Conservation (phyloP, 2,329 filamentous ascomycete species). For the Fusarium xylarioides region DNA sequence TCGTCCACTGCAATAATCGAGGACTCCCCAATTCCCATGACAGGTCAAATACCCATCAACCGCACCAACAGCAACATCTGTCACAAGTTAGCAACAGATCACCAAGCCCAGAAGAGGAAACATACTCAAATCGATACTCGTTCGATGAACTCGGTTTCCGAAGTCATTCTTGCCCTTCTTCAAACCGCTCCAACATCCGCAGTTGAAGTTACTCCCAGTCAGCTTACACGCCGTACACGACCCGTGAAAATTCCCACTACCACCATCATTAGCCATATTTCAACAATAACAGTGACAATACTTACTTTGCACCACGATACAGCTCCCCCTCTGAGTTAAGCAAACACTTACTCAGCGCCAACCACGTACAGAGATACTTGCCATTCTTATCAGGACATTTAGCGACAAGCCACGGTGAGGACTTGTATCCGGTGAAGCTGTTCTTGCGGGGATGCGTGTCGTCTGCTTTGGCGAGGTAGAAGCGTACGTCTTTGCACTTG, state of each 20-base stretch:
- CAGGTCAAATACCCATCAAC: slow-evolving; percentile 27
- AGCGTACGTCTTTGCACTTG: slow-evolving; percentile 25
- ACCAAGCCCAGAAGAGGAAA: accelerated
- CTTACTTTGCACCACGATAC: background rate
- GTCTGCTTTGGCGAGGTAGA: slow-evolving; percentile 17
- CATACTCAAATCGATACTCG: slow-evolving; percentile 20
- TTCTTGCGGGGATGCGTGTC: slow-evolving; percentile 10
- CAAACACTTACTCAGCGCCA: slow-evolving; percentile 30
- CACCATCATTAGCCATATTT: background rate
- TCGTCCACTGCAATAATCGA: slow-evolving; percentile 12
- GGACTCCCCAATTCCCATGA: slow-evolving; percentile 2
- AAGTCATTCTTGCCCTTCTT: background rate
- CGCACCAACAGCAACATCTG: slow-evolving; percentile 23
- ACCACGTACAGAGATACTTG: slow-evolving; percentile 19
- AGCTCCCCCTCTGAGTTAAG: slow-evolving; percentile 23
- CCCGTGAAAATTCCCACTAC: slow-evolving; percentile 18
- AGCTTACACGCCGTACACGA: slow-evolving; percentile 28
- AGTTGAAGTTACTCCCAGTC: background rate
- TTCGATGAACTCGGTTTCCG: background rate
- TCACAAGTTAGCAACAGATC: background rate
- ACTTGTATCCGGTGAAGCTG: slow-evolving; percentile 2
- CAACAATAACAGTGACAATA: background rate
- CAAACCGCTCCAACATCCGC: slow-evolving; percentile 12
- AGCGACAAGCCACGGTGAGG: slow-evolving; percentile 22
- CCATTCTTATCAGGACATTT: slow-evolving; percentile 19